Evolutionary conservation across 2,329 filamentous ascomycete species (phyloP).

Genomic region (Madurella mycetomatis): DNA sequence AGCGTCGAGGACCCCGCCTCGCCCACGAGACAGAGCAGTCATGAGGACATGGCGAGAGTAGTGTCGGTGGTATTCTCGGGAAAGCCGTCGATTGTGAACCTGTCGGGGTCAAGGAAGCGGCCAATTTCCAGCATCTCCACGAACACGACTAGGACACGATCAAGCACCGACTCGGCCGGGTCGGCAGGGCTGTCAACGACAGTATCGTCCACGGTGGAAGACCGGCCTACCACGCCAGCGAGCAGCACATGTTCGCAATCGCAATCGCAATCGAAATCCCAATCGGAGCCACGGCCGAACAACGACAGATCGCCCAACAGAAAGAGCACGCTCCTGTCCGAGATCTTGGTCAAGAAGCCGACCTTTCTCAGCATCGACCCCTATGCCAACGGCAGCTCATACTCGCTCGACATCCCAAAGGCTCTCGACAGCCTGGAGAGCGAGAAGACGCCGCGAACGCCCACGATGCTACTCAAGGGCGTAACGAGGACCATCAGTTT

Average conservation of each 20-base stretch:
- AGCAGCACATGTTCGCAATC: conserved; percentile 21
- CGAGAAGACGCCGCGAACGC: conserved; percentile 39
- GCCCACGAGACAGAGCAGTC: conserved; percentile 38
- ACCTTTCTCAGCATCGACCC: conserved; percentile 53
- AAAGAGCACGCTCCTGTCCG: conserved; percentile 41
- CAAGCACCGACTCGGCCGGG: conserved; percentile 26
- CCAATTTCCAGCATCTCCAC: conserved; percentile 41
- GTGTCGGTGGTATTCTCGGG: conserved; percentile 58
- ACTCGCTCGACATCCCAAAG: conserved; percentile 28
- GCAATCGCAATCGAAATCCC: no score
- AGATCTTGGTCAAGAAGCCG: conserved; percentile 35
- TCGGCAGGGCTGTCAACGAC: conserved; percentile 4
- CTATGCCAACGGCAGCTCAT: conserved; percentile 40
- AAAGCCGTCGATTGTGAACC: conserved; percentile 54
- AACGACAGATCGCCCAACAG: conserved; percentile 35
- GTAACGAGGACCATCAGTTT: conserved; percentile 49
- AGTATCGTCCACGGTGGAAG: conserved; percentile 13
- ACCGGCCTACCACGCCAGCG: conserved; percentile 20
- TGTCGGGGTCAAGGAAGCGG: conserved; percentile 38
- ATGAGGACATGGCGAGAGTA: conserved; percentile 53
- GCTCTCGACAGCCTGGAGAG: conserved; percentile 21
- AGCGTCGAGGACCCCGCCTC: conserved; percentile 26
- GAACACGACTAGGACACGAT: conserved; percentile 27
- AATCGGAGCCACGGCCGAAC: background rate
- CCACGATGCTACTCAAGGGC: conserved; percentile 42